Conservation (phyloP, 169 alveolate species). For the Plasmodium reichenowi region DNA sequence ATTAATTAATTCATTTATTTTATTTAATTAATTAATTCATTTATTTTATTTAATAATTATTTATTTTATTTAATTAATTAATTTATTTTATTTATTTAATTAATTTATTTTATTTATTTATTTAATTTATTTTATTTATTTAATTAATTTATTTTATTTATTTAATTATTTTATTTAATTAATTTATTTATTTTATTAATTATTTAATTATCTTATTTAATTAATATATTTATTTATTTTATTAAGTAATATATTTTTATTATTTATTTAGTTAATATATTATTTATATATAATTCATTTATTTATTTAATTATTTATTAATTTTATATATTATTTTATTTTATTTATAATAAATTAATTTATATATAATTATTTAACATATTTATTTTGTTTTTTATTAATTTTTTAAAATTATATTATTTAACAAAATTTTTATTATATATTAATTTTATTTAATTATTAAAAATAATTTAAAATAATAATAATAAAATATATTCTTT, state of each 20-base stretch:
- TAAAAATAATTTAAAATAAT: too few relatives aligned
- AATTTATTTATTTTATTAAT: background rate
- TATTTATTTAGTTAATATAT: too few relatives aligned
- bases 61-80: background rate
- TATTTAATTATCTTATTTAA: background rate
- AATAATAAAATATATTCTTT: too few relatives aligned
- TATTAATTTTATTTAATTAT: too few relatives aligned
- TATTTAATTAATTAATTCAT: background rate
- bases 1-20: background rate
- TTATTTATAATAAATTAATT: too few relatives aligned
- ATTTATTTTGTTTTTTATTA: too few relatives aligned
- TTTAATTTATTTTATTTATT: background rate
- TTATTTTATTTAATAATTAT: background rate
- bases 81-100: background rate
- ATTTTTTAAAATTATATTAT: too few relatives aligned
- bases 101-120: background rate
- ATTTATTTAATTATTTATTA: too few relatives aligned
- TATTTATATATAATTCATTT: too few relatives aligned
- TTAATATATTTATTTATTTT: background rate
- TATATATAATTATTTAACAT: too few relatives aligned
- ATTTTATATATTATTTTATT: too few relatives aligned
- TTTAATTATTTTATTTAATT: background rate
- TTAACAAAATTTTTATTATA: too few relatives aligned
- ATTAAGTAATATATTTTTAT: background rate
- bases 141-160: background rate